phyloP scores from a whole-genome alignment of 75 land plant species.

The Larix kaempferi region DNA sequence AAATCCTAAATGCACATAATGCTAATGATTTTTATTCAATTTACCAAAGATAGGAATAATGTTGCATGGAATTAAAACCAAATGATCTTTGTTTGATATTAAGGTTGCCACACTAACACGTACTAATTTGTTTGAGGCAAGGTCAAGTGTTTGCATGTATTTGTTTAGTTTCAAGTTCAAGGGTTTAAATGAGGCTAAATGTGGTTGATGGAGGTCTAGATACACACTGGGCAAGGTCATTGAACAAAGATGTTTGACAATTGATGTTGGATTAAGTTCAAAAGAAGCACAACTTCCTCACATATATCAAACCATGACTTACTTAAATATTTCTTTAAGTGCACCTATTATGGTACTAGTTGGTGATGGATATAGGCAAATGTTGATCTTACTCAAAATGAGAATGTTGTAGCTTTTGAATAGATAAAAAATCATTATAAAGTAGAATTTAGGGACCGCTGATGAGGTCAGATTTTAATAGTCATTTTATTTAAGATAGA shows the following conservation, averaged over 20 bases:
- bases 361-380: background rate
- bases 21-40: too few species aligned
- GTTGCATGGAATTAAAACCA: too few species aligned
- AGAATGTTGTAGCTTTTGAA: background rate
- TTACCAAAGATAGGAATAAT: too few species aligned
- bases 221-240: too few species aligned
- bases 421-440: background rate
- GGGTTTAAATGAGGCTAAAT: background rate
- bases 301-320: too few species aligned
- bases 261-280: too few species aligned
- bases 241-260: too few species aligned
- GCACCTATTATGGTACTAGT: too few species aligned
- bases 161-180: background rate
- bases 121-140: background rate
- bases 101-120: background rate
- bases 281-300: too few species aligned
- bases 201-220: background rate
- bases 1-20: background rate
- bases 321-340: too few species aligned
- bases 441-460: background rate
- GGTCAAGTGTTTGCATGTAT: too few species aligned
- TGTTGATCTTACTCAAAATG: background rate
- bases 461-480: background rate
- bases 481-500: background rate
- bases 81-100: background rate